Evolutionary conservation across 768 basidiomycete species (phyloP).

Genomic region (Guyanaporus albipodus): DNA sequence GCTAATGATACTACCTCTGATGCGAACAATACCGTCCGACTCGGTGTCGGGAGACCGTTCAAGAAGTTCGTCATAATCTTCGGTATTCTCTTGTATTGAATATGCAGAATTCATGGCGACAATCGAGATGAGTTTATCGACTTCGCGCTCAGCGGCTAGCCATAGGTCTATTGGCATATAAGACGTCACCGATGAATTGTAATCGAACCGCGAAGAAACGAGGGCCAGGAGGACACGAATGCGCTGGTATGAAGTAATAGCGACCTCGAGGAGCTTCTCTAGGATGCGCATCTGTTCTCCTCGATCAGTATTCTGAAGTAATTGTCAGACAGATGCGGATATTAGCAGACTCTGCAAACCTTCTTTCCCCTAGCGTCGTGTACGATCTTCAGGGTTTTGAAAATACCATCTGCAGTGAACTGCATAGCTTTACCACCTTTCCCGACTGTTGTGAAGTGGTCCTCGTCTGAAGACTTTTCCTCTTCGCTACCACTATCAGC

Average conservation of each 20-base stretch:
- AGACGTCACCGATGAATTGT: slow-evolving; percentile 79
- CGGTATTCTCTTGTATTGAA: slow-evolving; percentile 78
- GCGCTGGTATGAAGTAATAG: slow-evolving; percentile 84
- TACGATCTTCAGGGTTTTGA: slow-evolving; percentile 87
- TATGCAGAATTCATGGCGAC: slow-evolving; percentile 70
- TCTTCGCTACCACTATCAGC: slow-evolving; percentile 41
- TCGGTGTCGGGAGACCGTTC: slow-evolving; percentile 79
- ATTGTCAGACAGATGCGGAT: slow-evolving; percentile 10
- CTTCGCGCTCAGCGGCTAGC: slow-evolving; percentile 81
- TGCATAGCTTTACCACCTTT: slow-evolving; percentile 83
- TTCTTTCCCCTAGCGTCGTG: slow-evolving; percentile 96
- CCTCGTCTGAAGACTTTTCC: slow-evolving; percentile 45
- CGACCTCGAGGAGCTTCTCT: slow-evolving; percentile 80
- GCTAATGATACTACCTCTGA: slow-evolving; percentile 94
- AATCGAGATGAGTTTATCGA: slow-evolving; percentile 82
- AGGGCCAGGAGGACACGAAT: slow-evolving; percentile 93
- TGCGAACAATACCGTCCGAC: slow-evolving; percentile 69
- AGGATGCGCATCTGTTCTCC: slow-evolving; percentile 91
- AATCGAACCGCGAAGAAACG: slow-evolving; percentile 94
- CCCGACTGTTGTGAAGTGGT: slow-evolving; percentile 87
- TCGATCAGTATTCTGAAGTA: slow-evolving; percentile 86
- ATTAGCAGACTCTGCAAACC: slow-evolving; percentile 42
- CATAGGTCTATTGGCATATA: slow-evolving; percentile 94
- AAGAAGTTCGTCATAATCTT: slow-evolving; percentile 87
- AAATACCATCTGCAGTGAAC: slow-evolving; percentile 80